A percentile compares a stretch with the other conserved stretches of the same genome.
phyloP scores from a whole-genome alignment of 73 alveolate species.

The Uronychia binucleata region DNA sequence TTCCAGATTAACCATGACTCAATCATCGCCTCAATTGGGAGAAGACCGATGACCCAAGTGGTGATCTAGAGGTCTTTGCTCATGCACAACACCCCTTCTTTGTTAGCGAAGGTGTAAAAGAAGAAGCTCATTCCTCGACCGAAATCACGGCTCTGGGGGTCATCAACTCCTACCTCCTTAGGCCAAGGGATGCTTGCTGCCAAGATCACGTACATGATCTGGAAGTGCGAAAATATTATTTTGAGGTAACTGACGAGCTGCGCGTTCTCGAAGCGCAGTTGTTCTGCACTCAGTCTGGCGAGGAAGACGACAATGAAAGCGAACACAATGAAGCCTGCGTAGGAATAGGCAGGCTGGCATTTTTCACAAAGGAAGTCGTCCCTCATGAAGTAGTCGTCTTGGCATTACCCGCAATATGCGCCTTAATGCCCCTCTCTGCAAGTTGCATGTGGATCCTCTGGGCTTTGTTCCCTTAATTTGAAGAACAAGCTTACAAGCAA shows the following conservation, averaged over 20 bases:
- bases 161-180: no score
- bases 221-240: background rate
- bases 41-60: background rate
- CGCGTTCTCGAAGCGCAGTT: background rate
- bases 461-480: background rate
- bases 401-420: background rate
- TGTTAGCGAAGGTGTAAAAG: background rate
- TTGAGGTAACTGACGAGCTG: background rate
- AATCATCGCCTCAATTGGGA: background rate
- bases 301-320: background rate
- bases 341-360: no score
- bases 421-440: background rate
- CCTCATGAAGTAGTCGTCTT: background rate
- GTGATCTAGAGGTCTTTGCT: background rate
- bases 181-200: background rate
- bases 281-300: background rate
- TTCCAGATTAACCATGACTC: background rate
- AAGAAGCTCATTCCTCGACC: background rate
- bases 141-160: background rate
- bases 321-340: background rate
- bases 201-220: background rate
- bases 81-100: background rate
- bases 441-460: background rate
- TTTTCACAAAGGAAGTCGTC: background rate
- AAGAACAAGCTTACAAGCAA: no score